Evolutionary conservation across 108 stramenopile genomes (phyloP).

Genomic region (Schizochytrium sp.): DNA sequence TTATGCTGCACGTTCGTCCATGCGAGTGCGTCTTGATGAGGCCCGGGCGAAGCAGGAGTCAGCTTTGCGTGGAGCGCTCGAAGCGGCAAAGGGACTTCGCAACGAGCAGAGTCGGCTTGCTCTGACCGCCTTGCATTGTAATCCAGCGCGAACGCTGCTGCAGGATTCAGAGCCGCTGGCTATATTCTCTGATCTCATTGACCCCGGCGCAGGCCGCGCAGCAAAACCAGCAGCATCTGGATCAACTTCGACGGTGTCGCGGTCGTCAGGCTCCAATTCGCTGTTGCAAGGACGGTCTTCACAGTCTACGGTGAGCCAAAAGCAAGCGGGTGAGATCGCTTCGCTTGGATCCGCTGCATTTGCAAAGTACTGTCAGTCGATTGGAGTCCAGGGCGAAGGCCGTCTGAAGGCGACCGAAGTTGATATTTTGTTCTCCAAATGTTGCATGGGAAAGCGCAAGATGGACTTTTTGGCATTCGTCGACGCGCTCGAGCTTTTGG

Average conservation of each 20-base stretch:
- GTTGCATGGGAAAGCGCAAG: neutral
- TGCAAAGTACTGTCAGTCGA: neutral
- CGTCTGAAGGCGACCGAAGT: neutral
- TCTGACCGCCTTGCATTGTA: neutral
- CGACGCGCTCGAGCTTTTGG: neutral
- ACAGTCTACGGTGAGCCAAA: too few relatives aligned
- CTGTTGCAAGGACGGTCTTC: too few relatives aligned
- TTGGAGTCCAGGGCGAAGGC: neutral
- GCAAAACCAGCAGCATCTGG: too few relatives aligned
- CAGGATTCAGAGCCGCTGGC: neutral
- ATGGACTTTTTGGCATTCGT: neutral
- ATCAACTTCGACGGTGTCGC: neutral
- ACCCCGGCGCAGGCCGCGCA: neutral
- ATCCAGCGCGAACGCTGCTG: neutral
- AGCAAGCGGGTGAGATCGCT: neutral
- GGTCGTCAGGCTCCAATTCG: neutral
- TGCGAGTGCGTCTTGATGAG: neutral
- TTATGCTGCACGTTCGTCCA: neutral
- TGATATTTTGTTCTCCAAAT: neutral
- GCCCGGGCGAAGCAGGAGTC: neutral
- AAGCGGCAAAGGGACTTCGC: neutral
- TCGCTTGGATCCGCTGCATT: neutral
- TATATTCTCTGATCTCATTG: neutral
- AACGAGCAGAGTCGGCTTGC: neutral
- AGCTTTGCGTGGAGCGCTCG: neutral